phyloP scores from a whole-genome alignment of 495 filamentous ascomycete genomes.

The Hyaloscypha bicolor region DNA sequence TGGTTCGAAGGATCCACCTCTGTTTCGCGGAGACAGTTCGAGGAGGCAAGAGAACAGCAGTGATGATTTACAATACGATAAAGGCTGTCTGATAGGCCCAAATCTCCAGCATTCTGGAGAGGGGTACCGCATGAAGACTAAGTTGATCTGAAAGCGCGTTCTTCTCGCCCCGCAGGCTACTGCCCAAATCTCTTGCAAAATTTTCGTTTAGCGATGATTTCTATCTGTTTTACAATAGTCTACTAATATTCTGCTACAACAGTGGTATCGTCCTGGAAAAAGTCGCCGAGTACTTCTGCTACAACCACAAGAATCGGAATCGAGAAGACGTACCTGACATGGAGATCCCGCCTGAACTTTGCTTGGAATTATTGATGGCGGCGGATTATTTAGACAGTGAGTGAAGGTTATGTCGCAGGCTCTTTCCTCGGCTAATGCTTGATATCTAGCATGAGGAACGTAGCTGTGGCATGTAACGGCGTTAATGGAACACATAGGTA shows the following conservation, averaged over 20 bases:
- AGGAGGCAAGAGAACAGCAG: background rate
- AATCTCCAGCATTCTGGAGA: background rate
- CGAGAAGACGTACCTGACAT: slow-evolving; percentile 83
- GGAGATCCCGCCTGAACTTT: slow-evolving; percentile 76
- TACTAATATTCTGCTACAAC: slow-evolving; percentile 4
- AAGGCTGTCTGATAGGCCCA: background rate
- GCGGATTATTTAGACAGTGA: slow-evolving; percentile 66
- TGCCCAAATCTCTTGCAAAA: background rate
- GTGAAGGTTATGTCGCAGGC: slow-evolving; percentile 3
- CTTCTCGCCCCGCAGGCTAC: background rate
- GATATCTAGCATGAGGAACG: slow-evolving; percentile 20
- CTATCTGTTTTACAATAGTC: background rate
- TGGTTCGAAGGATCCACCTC: background rate
- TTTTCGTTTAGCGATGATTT: background rate
- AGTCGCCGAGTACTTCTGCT: slow-evolving; percentile 89
- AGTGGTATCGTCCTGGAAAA: slow-evolving; percentile 86
- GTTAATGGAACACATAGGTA: slow-evolving; percentile 5
- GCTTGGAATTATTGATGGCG: slow-evolving; percentile 79
- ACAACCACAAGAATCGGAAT: slow-evolving; percentile 80
- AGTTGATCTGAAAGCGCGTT: background rate
- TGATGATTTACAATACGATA: background rate
- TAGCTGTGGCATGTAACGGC: slow-evolving; percentile 20
- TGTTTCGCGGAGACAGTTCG: background rate
- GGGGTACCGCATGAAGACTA: background rate
- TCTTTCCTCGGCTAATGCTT: background rate